These are phyloP conservation scores for Alternaria sp. DNA, from an alignment of 2,329 filamentous ascomycete genomes.

Conservation along the genomic window DNA sequence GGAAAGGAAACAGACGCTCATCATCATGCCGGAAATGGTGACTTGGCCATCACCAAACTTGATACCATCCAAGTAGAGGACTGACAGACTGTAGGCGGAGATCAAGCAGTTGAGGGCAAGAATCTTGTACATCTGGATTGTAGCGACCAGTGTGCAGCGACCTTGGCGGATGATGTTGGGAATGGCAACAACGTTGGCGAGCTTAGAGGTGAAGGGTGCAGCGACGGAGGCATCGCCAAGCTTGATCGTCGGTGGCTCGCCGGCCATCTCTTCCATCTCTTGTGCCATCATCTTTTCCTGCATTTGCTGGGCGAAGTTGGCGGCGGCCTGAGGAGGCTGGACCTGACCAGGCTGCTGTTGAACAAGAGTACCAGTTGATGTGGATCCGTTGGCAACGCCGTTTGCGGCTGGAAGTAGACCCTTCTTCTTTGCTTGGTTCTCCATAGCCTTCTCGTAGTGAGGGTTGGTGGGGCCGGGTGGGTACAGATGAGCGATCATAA, in stretches of 20 bases:
- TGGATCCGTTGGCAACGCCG: slow-evolving; percentile 39
- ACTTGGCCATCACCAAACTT: slow-evolving; percentile 99
- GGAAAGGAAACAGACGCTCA: slow-evolving; percentile 98
- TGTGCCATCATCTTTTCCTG: slow-evolving; percentile 82
- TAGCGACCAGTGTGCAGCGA: slow-evolving; percentile 95
- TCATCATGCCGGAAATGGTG: slow-evolving; percentile 98
- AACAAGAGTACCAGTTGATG: slow-evolving; percentile 32
- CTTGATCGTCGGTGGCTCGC: slow-evolving; percentile 94
- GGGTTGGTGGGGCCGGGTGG: slow-evolving; percentile 90
- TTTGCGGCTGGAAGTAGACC: slow-evolving; percentile 66
- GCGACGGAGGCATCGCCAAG: slow-evolving; percentile 96
- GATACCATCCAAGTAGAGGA: slow-evolving; percentile 96
- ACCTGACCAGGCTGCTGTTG: slow-evolving; percentile 60
- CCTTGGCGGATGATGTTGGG: slow-evolving; percentile 99
- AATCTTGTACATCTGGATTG: slow-evolving; percentile 99
- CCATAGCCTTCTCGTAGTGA: slow-evolving; percentile 91
- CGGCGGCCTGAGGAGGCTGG: slow-evolving; percentile 67
- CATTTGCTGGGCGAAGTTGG: slow-evolving; percentile 77
- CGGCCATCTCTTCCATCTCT: slow-evolving; percentile 75
- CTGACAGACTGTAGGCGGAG: slow-evolving; percentile 94
- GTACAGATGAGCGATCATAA: slow-evolving; percentile 91
- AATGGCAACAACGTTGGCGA: slow-evolving; percentile 94
- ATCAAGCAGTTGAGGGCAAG: slow-evolving; percentile 97
- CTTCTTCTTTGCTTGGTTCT: slow-evolving; percentile 84
- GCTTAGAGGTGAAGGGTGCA: slow-evolving; percentile 95